Percentiles rank a stretch among this genome's conserved stretches.
These are phyloP conservation scores for Diplodia scrobiculata DNA, from an alignment of 2,329 filamentous ascomycete genomes.

Conservation along the genomic window DNA sequence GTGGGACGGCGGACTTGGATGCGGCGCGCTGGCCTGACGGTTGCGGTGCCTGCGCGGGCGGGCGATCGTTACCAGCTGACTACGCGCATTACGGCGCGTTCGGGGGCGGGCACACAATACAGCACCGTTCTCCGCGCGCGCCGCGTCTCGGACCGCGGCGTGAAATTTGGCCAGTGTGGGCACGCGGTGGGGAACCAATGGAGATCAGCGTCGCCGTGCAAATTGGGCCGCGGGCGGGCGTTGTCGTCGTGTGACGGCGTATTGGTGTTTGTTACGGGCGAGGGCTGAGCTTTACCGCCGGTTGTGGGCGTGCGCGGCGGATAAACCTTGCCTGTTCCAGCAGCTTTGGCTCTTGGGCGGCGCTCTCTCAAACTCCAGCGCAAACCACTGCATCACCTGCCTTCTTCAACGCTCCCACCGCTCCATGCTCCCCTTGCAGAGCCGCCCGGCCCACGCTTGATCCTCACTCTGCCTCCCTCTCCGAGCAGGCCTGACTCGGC, in stretches of 20 bases:
- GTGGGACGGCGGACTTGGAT: constrained; percentile 7
- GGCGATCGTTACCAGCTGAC: constrained; percentile 10
- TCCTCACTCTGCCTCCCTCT: constrained; percentile 18
- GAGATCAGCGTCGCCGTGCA: not conserved
- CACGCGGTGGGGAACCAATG: not conserved
- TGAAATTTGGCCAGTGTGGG: constrained; percentile 15
- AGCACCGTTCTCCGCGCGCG: not conserved
- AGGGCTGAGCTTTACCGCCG: constrained; percentile 5
- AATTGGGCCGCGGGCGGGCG: not conserved
- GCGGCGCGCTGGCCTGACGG: constrained; percentile 13
- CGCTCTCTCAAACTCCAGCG: constrained; percentile 22
- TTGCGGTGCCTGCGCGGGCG: constrained; percentile 7
- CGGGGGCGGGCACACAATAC: not conserved
- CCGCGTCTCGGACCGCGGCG: not conserved
- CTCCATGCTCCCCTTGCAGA: constrained; percentile 22
- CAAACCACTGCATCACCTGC: constrained; percentile 22
- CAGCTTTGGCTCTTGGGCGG: constrained; percentile 14
- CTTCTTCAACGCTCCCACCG: constrained; percentile 11
- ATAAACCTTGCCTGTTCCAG: constrained; percentile 8
- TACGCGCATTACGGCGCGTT: not conserved
- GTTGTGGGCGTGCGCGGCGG: not conserved
- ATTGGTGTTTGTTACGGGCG: constrained; percentile 1
- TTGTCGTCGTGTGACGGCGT: not conserved
- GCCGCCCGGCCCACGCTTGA: constrained; percentile 23
- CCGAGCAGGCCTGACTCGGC: constrained; percentile 15